A percentile compares a stretch with the other conserved stretches of the same genome.
Conservation (phyloP, 495 filamentous ascomycete species). For the Penicillium ucsense region DNA sequence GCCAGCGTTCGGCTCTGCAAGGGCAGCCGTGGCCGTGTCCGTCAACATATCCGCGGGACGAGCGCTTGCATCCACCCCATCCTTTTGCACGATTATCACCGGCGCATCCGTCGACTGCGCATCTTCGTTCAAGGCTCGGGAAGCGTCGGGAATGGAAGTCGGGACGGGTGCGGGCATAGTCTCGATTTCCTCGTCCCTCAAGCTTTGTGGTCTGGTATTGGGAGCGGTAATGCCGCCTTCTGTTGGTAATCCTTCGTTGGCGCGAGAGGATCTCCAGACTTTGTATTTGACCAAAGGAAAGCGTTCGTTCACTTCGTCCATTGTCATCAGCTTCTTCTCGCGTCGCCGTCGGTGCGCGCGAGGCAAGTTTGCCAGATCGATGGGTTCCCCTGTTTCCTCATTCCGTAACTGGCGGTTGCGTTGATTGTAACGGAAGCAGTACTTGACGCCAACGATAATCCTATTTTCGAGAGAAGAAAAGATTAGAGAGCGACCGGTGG, state of each 20-base stretch:
- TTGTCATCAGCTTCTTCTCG: conserved; percentile 97
- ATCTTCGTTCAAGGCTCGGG: conserved; percentile 1
- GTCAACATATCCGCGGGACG: conserved; percentile 14
- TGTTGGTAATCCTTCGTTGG: conserved; percentile 71
- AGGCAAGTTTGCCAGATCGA: conserved; percentile 69
- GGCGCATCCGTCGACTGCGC: background rate
- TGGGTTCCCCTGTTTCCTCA: conserved; percentile 80
- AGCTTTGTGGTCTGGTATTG: conserved; percentile 23
- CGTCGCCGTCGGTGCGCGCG: conserved; percentile 69
- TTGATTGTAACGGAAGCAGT: conserved; percentile 97
- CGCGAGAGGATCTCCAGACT: conserved; percentile 77
- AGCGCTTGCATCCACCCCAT: background rate
- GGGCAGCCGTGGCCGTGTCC: background rate
- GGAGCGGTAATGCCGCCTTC: conserved; percentile 77
- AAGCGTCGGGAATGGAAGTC: conserved; percentile 3
- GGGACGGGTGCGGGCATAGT: conserved; percentile 4
- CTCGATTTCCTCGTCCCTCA: conserved; percentile 12
- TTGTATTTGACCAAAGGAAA: conserved; percentile 97
- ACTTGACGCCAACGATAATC: conserved; percentile 99
- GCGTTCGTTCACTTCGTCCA: conserved; percentile 96
- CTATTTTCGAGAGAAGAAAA: conserved; percentile 32
- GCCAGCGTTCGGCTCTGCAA: background rate
- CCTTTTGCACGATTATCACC: too few relatives aligned
- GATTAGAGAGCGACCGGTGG: too few relatives aligned
- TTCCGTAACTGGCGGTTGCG: conserved; percentile 71